Conservation (phyloP, 352 stramenopile genomes). For the Hyaloperonospora arabidopsidis region DNA sequence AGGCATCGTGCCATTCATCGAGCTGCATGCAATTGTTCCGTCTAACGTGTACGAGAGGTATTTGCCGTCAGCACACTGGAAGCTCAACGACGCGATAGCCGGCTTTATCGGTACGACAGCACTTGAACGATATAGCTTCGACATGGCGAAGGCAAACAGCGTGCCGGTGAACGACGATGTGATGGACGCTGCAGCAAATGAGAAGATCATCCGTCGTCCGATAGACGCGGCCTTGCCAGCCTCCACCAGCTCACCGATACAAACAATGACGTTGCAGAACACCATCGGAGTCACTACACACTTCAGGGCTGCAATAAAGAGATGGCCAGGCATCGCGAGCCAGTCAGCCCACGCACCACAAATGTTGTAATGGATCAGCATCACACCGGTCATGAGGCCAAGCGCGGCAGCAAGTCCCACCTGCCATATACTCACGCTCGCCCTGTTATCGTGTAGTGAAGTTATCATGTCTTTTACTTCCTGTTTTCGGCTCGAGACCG, state of each 20-base stretch:
- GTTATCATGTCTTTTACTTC: constrained; percentile 43
- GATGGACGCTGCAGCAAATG: constrained; percentile 38
- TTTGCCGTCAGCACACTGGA: constrained; percentile 40
- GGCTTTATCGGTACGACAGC: constrained; percentile 21
- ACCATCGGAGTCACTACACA: constrained; percentile 65
- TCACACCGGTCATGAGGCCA: constrained; percentile 35
- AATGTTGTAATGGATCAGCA: constrained; percentile 39
- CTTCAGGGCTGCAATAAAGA: constrained; percentile 60
- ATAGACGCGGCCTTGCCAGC: constrained; percentile 47
- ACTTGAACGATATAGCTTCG: constrained; percentile 24
- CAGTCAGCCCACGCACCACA: constrained; percentile 29
- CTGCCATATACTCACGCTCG: constrained; percentile 39
- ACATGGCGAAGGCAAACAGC: constrained; percentile 41
- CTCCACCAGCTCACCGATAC: constrained; percentile 50
- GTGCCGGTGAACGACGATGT: constrained; percentile 41
- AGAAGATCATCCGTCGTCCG: constrained; percentile 39
- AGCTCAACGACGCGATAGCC: constrained; percentile 24
- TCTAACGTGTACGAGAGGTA: constrained; percentile 29
- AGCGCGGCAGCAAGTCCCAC: constrained; percentile 36
- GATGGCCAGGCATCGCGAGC: constrained; percentile 47
- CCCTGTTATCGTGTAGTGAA: constrained; percentile 36
- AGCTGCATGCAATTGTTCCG: constrained; percentile 36
- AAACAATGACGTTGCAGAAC: constrained; percentile 57
- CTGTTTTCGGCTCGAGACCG: constrained; percentile 24
- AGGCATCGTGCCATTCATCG: constrained; percentile 23